These are phyloP conservation scores for Pulicaria dysenterica DNA, from an alignment of 129 eudicot genomes.

Conservation along the genomic window DNA sequence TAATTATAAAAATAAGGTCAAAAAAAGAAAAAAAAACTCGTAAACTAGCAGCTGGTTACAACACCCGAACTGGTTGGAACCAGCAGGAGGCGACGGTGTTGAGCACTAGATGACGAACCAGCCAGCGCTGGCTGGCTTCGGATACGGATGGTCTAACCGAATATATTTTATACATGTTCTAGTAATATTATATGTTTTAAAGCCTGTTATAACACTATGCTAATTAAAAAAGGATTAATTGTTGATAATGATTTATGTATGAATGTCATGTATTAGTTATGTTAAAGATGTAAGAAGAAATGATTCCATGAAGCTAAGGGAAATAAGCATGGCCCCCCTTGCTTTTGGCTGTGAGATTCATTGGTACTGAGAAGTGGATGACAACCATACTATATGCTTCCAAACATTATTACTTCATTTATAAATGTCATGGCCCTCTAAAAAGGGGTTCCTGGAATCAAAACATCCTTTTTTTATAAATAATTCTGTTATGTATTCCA, in stretches of 20 bases:
- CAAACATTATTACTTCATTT: slow-evolving; percentile 44
- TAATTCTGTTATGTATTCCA: slow-evolving; percentile 1
- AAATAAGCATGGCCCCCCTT: slow-evolving; percentile 44
- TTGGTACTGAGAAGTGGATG: slow-evolving; percentile 44
- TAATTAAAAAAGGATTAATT: neutral
- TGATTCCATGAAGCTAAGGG: slow-evolving; percentile 43
- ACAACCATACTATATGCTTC: slow-evolving; percentile 49
- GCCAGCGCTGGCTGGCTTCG: no score
- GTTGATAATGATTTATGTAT: neutral
- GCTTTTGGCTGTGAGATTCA: slow-evolving; percentile 42
- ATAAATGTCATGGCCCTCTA: slow-evolving; percentile 38
- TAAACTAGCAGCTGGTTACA: no score
- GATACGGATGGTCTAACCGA: no score
- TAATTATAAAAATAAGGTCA: no score
- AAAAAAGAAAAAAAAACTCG: no score
- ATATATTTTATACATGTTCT: no score
- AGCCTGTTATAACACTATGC: neutral
- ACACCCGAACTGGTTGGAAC: no score
- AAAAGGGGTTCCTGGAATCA: slow-evolving; percentile 40
- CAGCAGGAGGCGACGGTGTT: no score
- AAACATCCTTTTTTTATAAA: slow-evolving; percentile 33
- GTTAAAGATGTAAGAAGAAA: slow-evolving; percentile 15
- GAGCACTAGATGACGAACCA: no score
- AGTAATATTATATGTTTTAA: no score
- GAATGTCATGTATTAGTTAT: neutral